These are phyloP conservation scores for Penicillium crustosum DNA, from an alignment of 2,329 filamentous ascomycete species.

Conservation along the genomic window DNA sequence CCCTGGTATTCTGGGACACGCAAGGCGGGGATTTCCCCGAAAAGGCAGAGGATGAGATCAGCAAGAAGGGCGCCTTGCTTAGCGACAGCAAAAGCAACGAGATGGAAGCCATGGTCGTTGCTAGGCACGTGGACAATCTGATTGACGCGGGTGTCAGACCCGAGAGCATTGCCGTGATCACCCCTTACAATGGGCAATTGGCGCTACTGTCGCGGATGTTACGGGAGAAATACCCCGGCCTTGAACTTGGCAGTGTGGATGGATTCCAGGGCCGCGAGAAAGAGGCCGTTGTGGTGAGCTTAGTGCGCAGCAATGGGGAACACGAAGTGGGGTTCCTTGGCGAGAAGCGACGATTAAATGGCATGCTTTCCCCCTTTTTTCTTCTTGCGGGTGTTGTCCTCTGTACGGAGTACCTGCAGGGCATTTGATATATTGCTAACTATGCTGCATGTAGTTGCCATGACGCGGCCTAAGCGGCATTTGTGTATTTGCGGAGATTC, in stretches of 20 bases:
- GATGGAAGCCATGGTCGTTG: conserved; percentile 80
- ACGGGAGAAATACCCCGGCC: conserved; percentile 75
- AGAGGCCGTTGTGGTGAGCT: conserved; percentile 86
- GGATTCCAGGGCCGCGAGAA: conserved; percentile 98
- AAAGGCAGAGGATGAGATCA: conserved; percentile 68
- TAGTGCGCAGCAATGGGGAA: conserved; percentile 87
- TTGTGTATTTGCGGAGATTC: conserved; percentile 90
- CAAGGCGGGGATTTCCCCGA: conserved; percentile 92
- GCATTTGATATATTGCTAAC: conserved; percentile 11
- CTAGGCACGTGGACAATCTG: conserved; percentile 71
- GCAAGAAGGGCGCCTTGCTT: conserved; percentile 53
- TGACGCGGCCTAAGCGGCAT: conserved; percentile 91
- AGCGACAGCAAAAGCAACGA: conserved; percentile 88
- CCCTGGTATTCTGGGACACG: conserved; percentile 91
- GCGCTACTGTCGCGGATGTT: conserved; percentile 72
- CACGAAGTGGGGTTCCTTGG: conserved; percentile 89
- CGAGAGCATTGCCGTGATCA: conserved; percentile 88
- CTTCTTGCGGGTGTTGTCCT: no score
- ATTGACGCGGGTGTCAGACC: conserved; percentile 76
- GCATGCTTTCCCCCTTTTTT: conserved; percentile 50
- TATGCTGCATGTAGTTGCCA: conserved; percentile 66
- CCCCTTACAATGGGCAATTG: conserved; percentile 94
- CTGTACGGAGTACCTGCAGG: neutral
- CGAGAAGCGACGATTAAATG: conserved; percentile 89
- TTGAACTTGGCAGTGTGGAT: conserved; percentile 95